A percentile compares a stretch with the other conserved stretches of the same genome.
phyloP scores from a whole-genome alignment of 2,329 filamentous ascomycete genomes.

The Cladosporium sp. region DNA sequence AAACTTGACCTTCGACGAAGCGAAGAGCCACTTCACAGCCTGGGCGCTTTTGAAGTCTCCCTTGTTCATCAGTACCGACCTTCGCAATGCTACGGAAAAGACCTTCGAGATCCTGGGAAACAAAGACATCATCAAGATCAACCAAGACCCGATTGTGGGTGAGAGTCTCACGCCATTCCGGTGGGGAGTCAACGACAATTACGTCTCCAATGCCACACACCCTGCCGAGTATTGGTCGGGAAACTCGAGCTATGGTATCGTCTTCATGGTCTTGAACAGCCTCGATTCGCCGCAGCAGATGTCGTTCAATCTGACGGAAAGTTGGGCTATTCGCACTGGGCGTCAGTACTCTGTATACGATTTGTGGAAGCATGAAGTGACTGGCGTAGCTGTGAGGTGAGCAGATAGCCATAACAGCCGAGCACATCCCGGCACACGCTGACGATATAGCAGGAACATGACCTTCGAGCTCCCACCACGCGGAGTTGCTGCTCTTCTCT shows the following conservation, averaged over 20 bases:
- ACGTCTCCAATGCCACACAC: conserved; percentile 25
- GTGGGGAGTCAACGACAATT: conserved; percentile 27
- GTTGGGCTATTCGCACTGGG: conserved; percentile 29
- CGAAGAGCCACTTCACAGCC: conserved; percentile 26
- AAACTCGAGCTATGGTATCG: conserved; percentile 29
- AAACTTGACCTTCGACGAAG: conserved; percentile 27
- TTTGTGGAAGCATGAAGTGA: conserved; percentile 28
- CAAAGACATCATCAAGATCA: conserved; percentile 30
- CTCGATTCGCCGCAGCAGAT: conserved; percentile 23
- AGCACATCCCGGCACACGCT: not conserved
- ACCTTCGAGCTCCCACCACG: conserved; percentile 26
- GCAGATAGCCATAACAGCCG: not conserved
- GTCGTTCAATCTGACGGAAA: conserved; percentile 30
- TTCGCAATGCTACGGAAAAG: conserved; percentile 25
- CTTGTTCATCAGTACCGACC: conserved; percentile 27
- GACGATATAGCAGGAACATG: conserved; percentile 21
- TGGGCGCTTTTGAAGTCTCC: conserved; percentile 29
- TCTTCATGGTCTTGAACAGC: conserved; percentile 33
- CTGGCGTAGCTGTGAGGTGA: conserved; percentile 25
- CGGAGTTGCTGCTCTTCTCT: conserved; percentile 27
- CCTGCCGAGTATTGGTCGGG: conserved; percentile 32
- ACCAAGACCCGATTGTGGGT: conserved; percentile 30
- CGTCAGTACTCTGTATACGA: conserved; percentile 30
- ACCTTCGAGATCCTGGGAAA: conserved; percentile 29
- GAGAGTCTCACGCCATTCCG: conserved; percentile 27